Evolutionary conservation across 495 filamentous ascomycete genomes (phyloP), one percentile per base, ranked within the genome.

Genomic region (Aspergillus wentii): DNA sequence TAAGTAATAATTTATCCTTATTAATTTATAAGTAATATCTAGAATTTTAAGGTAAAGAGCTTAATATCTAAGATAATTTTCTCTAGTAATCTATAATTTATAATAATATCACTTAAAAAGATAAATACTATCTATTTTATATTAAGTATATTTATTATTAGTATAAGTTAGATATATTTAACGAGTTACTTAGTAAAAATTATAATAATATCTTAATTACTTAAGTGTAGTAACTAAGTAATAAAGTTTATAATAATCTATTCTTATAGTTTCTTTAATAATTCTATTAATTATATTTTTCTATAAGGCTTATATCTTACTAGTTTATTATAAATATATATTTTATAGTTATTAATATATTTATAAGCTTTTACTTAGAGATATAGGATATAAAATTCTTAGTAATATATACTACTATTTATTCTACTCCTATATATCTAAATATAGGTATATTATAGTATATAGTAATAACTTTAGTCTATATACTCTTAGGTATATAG

Each of bases 231-330:
- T 30, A 39, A 16, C 21, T 47, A 39, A 1, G 41, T 40, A 13
- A 54, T 49, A 23, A 59, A 54, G 18, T 59, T 32, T 9, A 54
- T 44, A 0, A 37, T 54, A 13, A 57, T 52, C n/a, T 13, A 41
- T 20, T 42, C 17, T 39, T 28, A 57, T n/a, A 20, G 36, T 2
- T 27, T 0, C 13, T 16, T 41, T 14, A 38, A 35, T 33, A 28
- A 3, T 27, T 37, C 33, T 5, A 35, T 14, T 0, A 43, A 32
- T 21, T 51, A 27, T 14, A 57, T 36, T 14, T 55, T 34, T 7
- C 33, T 13, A 27, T 46, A 46, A 0, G n/a, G 27, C 17, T 18
- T 8, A 8, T 46, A 10, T 37, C 20, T 20, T 17, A 7, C 18
- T 36, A 15, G 21, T 29, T 46, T 41, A 16, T 41, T 21, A 22